Evolutionary conservation across 306 rosid genomes (phyloP).

Genomic region (Luffa aegyptiaca): DNA sequence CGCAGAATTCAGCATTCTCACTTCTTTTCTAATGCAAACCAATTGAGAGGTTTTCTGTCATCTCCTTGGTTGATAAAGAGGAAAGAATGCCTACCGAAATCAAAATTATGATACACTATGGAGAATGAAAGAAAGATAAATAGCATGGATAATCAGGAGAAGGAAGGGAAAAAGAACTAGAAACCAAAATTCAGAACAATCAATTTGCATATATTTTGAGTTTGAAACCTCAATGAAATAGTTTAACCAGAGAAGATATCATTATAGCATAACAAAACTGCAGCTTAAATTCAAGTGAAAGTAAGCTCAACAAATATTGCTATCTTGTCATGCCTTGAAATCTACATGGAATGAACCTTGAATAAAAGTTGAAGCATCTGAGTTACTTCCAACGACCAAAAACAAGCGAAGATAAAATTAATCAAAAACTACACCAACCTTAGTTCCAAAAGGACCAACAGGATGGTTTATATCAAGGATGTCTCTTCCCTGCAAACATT

Average conservation of each 20-base stretch:
- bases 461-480: constrained; percentile 37
- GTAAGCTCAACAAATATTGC: no score
- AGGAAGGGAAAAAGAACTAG: not conserved
- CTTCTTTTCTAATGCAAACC: not conserved
- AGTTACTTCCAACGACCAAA: not conserved
- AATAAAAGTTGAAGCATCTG: not conserved
- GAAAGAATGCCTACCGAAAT: not conserved
- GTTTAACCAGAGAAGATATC: not conserved
- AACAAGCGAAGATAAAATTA: not conserved
- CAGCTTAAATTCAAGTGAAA: not conserved
- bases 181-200: not conserved
- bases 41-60: not conserved
- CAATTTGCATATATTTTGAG: not conserved
- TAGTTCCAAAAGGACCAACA: constrained; percentile 33
- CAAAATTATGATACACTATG: not conserved
- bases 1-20: not conserved
- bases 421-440: constrained; percentile 17
- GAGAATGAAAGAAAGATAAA: not conserved
- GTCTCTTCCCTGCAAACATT: constrained; percentile 28
- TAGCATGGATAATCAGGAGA: not conserved
- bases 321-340: not conserved
- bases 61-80: not conserved
- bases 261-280: not conserved
- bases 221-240: not conserved
- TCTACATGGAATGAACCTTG: not conserved